Percentiles rank a stretch among this genome's conserved stretches.
phyloP scores from a whole-genome alignment of 1,139 yeast species.

The Martiniozyma asiatica region DNA sequence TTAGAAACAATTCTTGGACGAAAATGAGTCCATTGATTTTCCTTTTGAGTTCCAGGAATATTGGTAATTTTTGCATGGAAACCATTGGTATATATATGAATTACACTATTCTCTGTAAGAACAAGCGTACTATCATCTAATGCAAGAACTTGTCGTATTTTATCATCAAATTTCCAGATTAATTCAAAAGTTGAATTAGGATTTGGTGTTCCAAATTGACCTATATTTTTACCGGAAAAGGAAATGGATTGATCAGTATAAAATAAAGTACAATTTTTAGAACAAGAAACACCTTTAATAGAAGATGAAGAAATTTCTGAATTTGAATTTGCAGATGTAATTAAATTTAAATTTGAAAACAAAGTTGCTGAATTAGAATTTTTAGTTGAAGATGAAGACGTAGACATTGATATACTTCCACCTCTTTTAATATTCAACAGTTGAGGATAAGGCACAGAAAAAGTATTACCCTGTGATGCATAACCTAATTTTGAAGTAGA shows the following conservation, averaged over 20 bases:
- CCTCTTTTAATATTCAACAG: not conserved
- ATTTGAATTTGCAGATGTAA: not conserved
- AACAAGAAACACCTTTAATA: conserved; percentile 49
- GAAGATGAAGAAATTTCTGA: conserved; percentile 3
- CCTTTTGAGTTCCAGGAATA: conserved; percentile 1
- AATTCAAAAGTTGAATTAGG: conserved; percentile 8
- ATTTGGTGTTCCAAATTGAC: conserved; percentile 62
- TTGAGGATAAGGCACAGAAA: conserved; percentile 1
- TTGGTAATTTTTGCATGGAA: conserved; percentile 35
- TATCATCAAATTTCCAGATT: conserved; percentile 28
- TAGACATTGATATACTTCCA: not conserved
- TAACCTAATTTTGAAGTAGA: conserved; percentile 56
- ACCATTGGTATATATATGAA: conserved; percentile 50
- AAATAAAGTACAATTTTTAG: conserved; percentile 62
- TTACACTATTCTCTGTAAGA: conserved; percentile 40
- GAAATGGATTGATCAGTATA: conserved; percentile 41
- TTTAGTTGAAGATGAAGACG: conserved; percentile 1
- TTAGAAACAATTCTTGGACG: conserved; percentile 28
- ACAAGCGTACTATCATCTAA: conserved; percentile 66
- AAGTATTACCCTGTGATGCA: conserved; percentile 9
- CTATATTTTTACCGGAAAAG: conserved; percentile 76
- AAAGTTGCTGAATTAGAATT: conserved; percentile 5
- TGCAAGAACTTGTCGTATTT: conserved; percentile 47
- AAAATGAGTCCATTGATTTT: conserved; percentile 33
- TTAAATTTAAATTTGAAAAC: too few relatives aligned